phyloP scores from a whole-genome alignment of 345 rosid genomes.

The Hypericum perforatum region DNA sequence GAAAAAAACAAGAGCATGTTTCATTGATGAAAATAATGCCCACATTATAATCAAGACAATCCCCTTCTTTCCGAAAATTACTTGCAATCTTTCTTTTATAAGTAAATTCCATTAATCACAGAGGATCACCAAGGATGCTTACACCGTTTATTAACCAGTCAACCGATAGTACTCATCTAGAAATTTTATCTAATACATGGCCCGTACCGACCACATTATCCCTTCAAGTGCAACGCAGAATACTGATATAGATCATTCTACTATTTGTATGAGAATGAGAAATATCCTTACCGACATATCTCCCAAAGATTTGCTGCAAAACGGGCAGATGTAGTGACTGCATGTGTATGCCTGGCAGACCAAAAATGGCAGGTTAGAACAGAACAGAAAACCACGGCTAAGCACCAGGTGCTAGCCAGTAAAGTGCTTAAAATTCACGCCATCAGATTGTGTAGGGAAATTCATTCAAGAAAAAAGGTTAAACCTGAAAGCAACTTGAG shows the following conservation, averaged over 20 bases:
- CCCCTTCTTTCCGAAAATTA: too few relatives aligned
- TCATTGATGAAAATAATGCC: too few relatives aligned
- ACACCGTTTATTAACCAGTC: too few relatives aligned
- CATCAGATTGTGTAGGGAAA: slow-evolving; percentile 3
- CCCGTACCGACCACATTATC: too few relatives aligned
- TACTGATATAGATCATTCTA: neutral
- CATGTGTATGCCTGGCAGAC: slow-evolving; percentile 45
- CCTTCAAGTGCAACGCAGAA: neutral
- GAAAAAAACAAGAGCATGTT: too few relatives aligned
- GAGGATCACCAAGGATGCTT: too few relatives aligned
- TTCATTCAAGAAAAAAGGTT: slow-evolving; percentile 2
- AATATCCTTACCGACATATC: slow-evolving; percentile 47
- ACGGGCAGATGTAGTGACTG: slow-evolving; percentile 55
- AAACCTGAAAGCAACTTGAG: slow-evolving; percentile 56
- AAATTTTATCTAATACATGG: too few relatives aligned
- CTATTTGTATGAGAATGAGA: neutral
- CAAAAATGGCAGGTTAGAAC: neutral
- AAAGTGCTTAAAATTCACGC: neutral
- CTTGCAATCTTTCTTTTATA: too few relatives aligned
- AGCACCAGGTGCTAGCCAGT: neutral
- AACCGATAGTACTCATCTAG: too few relatives aligned
- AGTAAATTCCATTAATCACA: too few relatives aligned
- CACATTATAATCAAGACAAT: too few relatives aligned
- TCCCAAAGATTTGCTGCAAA: slow-evolving; percentile 58
- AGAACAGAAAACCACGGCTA: slow-evolving; percentile 9